These are phyloP conservation scores for Mycena chlorophos DNA, from an alignment of 768 basidiomycete species.

Conservation along the genomic window DNA sequence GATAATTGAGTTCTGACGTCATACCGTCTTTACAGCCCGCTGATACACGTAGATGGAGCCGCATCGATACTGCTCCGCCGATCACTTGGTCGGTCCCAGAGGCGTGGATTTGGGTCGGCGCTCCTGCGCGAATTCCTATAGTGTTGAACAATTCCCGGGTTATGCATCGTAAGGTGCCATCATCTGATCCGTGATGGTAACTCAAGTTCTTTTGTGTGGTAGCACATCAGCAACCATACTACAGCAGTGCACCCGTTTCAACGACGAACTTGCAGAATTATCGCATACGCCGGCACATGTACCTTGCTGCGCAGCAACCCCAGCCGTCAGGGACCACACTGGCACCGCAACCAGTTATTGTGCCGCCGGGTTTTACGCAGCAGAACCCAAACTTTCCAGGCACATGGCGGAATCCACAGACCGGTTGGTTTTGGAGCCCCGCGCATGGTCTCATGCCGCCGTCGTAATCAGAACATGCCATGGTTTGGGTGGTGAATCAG, in stretches of 20 bases:
- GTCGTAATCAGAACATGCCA: too few species aligned
- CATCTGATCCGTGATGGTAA: neutral
- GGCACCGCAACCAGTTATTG: constrained; percentile 13
- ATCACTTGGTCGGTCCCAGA: constrained; percentile 2
- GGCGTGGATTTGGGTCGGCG: constrained; percentile 5
- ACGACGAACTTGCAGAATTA: neutral
- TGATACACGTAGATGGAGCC: neutral
- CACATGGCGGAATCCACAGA: constrained; percentile 17
- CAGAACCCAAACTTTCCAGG: constrained; percentile 5
- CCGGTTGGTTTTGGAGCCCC: constrained; percentile 19
- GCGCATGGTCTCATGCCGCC: constrained; percentile 9
- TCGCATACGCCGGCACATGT: neutral
- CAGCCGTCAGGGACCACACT: constrained; percentile 1
- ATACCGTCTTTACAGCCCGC: neutral
- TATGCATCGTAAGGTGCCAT: neutral
- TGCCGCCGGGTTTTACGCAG: constrained; percentile 20
- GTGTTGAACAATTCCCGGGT: neutral
- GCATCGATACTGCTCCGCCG: neutral
- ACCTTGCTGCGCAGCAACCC: neutral
- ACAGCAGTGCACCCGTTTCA: neutral
- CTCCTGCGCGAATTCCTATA: neutral
- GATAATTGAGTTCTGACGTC: neutral
- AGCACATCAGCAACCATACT: neutral
- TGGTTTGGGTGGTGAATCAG: too few species aligned
- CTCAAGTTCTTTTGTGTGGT: neutral